phyloP scores from a whole-genome alignment of 2,329 filamentous ascomycete species.

The Colletotrichum tanaceti region DNA sequence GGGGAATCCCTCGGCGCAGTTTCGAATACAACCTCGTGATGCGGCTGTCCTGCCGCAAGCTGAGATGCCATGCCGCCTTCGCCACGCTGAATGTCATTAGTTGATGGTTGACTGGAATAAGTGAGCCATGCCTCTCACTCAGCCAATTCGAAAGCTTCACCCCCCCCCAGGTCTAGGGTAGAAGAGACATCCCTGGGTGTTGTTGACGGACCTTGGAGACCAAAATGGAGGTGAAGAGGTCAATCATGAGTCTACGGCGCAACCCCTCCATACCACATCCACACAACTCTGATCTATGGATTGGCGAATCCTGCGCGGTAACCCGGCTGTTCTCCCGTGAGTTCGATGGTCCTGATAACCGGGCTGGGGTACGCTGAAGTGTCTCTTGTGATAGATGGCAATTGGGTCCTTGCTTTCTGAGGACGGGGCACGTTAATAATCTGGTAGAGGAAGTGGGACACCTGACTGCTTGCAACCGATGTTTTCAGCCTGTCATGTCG shows the following conservation, averaged over 20 bases:
- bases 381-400: neutral
- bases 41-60: slow-evolving; percentile 12
- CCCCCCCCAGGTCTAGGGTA: neutral
- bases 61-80: slow-evolving; percentile 4
- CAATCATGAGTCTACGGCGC: neutral
- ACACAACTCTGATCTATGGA: neutral
- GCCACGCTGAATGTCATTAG: slow-evolving; percentile 11
- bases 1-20: slow-evolving; percentile 5
- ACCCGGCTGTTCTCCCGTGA: neutral
- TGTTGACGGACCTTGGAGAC: neutral
- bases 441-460: neutral
- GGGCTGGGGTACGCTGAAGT: neutral
- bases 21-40: slow-evolving; percentile 23
- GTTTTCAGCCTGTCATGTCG: neutral
- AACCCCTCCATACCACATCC: neutral
- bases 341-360: slow-evolving; percentile 1
- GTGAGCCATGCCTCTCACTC: slow-evolving; percentile 2
- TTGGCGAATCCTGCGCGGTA: neutral
- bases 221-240: neutral
- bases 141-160: neutral
- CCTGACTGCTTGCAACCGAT: neutral
- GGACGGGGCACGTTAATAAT: neutral
- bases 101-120: neutral
- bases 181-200: neutral
- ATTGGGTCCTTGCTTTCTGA: neutral